phyloP scores from a whole-genome alignment of 2,329 filamentous ascomycete species.

The Pestalotiopsis fici region DNA sequence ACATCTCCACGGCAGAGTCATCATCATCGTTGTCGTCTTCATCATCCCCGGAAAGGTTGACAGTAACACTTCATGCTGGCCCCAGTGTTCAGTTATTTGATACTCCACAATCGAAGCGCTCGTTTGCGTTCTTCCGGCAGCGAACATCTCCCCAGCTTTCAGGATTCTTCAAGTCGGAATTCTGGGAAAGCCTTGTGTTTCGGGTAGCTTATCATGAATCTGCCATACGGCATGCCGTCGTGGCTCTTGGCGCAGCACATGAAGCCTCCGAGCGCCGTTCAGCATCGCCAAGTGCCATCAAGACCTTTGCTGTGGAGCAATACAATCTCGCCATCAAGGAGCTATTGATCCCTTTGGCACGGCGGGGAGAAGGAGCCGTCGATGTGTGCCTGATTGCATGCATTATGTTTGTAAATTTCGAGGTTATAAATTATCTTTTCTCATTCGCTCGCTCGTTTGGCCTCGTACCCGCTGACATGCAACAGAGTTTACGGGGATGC shows the following conservation, averaged over 20 bases:
- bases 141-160: constrained; percentile 8
- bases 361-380: background rate
- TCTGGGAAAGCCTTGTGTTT: constrained; percentile 9
- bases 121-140: constrained; percentile 8
- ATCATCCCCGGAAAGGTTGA: background rate
- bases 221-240: constrained; percentile 7
- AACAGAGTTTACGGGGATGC: constrained; percentile 7
- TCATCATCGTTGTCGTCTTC: background rate
- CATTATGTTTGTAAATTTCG: constrained; percentile 10
- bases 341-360: background rate
- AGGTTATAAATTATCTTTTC: background rate
- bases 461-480: background rate
- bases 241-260: constrained; percentile 6
- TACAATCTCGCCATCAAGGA: constrained; percentile 10
- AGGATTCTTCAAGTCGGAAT: constrained; percentile 11
- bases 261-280: background rate
- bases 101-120: background rate
- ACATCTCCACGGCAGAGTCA: background rate
- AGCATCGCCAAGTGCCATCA: background rate
- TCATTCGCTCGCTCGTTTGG: background rate
- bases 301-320: constrained; percentile 8
- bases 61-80: background rate
- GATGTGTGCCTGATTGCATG: constrained; percentile 11
- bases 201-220: constrained; percentile 9
- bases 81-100: background rate